Percentiles rank a stretch among this genome's conserved stretches.
Evolutionary conservation across 116 monocot species (phyloP).

Genomic region (Papilionanthe hybrid): DNA sequence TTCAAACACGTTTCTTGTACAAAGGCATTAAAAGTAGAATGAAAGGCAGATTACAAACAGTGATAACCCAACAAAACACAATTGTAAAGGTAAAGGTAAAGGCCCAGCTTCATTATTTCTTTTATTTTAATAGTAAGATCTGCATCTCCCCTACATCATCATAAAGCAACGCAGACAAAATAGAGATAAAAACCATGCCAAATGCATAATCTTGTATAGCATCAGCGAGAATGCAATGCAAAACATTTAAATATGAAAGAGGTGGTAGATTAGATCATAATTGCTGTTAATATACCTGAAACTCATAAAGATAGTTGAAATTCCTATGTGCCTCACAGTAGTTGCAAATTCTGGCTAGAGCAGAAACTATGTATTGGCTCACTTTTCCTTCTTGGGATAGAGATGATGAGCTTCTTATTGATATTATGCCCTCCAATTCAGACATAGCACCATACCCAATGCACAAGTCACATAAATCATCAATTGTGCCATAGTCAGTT

Average conservation of each 20-base stretch:
- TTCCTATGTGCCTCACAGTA: constrained; percentile 84
- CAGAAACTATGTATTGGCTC: constrained; percentile 44
- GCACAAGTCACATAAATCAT: constrained; percentile 87
- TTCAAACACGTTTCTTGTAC: not conserved
- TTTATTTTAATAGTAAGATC: not conserved
- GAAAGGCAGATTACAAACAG: not conserved
- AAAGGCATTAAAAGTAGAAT: not conserved
- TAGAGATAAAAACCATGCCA: not conserved
- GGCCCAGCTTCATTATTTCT: not conserved
- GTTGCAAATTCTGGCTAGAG: constrained; percentile 75
- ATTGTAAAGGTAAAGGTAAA: not conserved
- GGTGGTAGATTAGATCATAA: not conserved
- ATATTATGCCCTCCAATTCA: constrained; percentile 56
- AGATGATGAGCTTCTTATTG: constrained; percentile 32
- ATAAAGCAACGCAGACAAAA: not conserved
- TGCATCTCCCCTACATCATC: not conserved
- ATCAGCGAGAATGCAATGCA: not conserved
- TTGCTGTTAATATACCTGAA: constrained; percentile 53
- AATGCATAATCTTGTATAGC: not conserved
- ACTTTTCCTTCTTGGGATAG: constrained; percentile 38
- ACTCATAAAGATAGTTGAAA: constrained; percentile 89
- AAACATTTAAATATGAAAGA: not conserved
- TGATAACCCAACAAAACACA: not conserved
- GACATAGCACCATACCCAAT: constrained; percentile 77
- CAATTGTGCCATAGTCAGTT: constrained; percentile 90